Conservation (phyloP, 148 eudicot genomes). For the Cornus kousa region DNA sequence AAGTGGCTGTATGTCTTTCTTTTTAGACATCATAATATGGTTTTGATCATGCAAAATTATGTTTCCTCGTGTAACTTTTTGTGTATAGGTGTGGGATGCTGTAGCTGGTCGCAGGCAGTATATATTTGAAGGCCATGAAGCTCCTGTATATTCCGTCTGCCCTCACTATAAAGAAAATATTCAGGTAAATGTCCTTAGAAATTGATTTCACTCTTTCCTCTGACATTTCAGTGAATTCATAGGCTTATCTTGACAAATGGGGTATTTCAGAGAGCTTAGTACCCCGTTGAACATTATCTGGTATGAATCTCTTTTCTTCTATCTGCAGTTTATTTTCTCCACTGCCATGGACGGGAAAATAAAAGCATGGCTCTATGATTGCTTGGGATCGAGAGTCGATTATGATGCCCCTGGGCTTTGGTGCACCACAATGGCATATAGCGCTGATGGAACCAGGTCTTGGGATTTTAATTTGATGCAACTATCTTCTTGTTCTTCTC, state of each 20-base stretch:
- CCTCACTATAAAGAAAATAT: conserved; percentile 56
- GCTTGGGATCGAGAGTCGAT: conserved; percentile 62
- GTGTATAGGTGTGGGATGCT: conserved; percentile 57
- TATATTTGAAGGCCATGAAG: conserved; percentile 60
- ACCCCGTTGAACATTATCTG: not conserved
- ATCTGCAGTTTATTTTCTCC: conserved; percentile 65
- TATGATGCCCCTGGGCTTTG: conserved; percentile 72
- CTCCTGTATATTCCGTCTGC: conserved; percentile 59
- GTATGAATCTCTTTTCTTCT: conserved; percentile 1
- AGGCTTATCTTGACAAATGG: not conserved
- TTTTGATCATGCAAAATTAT: conserved; percentile 4
- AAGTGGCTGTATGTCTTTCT: no score
- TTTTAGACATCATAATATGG: not conserved
- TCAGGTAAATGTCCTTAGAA: conserved; percentile 28
- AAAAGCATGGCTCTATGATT: conserved; percentile 79
- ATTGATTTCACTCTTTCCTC: conserved; percentile 2
- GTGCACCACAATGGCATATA: conserved; percentile 73
- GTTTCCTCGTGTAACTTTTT: conserved; percentile 4
- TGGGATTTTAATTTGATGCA: not conserved
- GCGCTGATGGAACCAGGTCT: conserved; percentile 69
- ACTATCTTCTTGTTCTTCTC: not conserved
- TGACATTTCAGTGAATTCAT: not conserved
- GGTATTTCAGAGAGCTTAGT: not conserved
- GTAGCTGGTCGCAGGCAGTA: conserved; percentile 50
- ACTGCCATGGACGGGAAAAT: conserved; percentile 77